These are phyloP conservation scores for Yarrowia sp. DNA, from an alignment of 805 yeast genomes.

Conservation along the genomic window DNA sequence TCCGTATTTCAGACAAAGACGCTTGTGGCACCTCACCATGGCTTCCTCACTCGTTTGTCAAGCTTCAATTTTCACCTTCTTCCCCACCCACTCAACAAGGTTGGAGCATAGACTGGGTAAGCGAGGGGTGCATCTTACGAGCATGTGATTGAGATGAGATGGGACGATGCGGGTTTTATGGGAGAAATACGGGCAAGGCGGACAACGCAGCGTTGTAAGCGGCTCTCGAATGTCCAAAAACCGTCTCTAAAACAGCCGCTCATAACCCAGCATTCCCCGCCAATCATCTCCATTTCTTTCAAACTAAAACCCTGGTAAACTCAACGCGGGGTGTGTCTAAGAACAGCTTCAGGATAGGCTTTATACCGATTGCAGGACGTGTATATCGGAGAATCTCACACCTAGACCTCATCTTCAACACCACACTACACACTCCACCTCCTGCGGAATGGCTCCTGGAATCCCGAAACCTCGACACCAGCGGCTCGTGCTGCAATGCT, in stretches of 20 bases:
- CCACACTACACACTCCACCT: neutral
- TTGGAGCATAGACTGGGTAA: constrained; percentile 16
- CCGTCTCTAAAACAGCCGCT: neutral
- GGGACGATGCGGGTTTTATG: neutral
- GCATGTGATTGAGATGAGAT: constrained; percentile 27
- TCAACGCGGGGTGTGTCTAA: constrained; percentile 30
- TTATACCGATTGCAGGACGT: neutral
- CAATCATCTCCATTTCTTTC: neutral
- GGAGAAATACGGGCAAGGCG: too few species aligned
- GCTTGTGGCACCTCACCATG: neutral
- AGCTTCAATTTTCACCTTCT: neutral
- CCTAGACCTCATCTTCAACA: neutral
- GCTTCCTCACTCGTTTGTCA: neutral
- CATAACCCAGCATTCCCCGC: neutral
- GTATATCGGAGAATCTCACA: too few species aligned
- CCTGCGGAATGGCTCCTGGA: constrained; percentile 34
- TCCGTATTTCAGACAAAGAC: neutral
- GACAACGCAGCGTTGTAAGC: too few species aligned
- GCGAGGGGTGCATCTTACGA: constrained; percentile 27
- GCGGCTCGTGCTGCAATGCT: constrained; percentile 86
- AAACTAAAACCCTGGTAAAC: constrained; percentile 21
- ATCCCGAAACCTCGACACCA: constrained; percentile 81
- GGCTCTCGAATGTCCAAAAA: too few species aligned
- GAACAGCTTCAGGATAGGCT: constrained; percentile 8
- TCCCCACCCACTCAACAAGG: constrained; percentile 7